Evolutionary conservation across 2,329 filamentous ascomycete genomes (phyloP).

Genomic region (Claviceps humidiphila): DNA sequence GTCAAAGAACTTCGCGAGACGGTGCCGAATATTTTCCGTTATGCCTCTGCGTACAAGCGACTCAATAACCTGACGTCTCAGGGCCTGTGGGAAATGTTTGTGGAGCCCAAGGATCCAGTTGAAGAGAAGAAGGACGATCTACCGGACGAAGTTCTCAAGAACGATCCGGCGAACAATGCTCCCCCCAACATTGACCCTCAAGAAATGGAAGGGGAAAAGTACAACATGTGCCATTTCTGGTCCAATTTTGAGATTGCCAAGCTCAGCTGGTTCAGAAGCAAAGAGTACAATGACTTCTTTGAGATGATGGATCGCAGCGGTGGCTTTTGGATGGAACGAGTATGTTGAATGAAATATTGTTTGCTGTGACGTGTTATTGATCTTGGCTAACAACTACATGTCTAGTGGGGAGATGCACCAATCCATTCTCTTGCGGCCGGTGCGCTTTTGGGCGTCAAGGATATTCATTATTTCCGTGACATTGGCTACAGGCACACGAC

Average conservation of each 20-base stretch:
- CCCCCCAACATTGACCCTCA: slow-evolving; percentile 79
- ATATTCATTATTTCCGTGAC: slow-evolving; percentile 98
- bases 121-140: slow-evolving; percentile 52
- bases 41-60: slow-evolving; percentile 95
- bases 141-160: slow-evolving; percentile 69
- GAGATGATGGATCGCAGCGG: slow-evolving; percentile 97
- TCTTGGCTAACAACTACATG: slow-evolving; percentile 15
- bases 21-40: slow-evolving; percentile 96
- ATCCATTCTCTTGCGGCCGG: slow-evolving; percentile 96
- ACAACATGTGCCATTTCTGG: slow-evolving; percentile 99
- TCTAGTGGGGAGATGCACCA: slow-evolving; percentile 91
- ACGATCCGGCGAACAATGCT: slow-evolving; percentile 55
- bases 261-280: slow-evolving; percentile 91
- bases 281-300: slow-evolving; percentile 96
- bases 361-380: not conserved
- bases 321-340: slow-evolving; percentile 98
- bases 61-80: slow-evolving; percentile 81
- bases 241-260: slow-evolving; percentile 98
- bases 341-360: slow-evolving; percentile 27
- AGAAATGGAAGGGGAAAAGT: slow-evolving; percentile 91
- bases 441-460: slow-evolving; percentile 62
- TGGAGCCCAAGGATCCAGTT: slow-evolving; percentile 58
- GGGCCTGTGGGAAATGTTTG: slow-evolving; percentile 97
- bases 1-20: slow-evolving; percentile 97
- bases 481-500: slow-evolving; percentile 97